Conservation (phyloP, 768 basidiomycete genomes). For the Daedaleopsis nitida region DNA sequence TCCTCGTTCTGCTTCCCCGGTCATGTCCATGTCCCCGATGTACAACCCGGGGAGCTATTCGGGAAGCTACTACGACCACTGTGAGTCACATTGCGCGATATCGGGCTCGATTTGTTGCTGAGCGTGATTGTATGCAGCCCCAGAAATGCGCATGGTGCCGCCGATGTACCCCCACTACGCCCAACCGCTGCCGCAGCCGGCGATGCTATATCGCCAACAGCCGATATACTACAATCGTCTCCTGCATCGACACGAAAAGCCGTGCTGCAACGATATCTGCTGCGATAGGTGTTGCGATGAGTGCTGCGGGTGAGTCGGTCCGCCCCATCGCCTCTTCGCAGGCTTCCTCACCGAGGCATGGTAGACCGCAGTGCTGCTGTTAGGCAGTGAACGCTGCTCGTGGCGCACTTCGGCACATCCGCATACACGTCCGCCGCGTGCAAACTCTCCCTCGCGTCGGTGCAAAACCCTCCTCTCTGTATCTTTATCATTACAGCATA, state of each 20-base stretch:
- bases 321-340: neutral
- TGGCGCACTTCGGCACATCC: neutral
- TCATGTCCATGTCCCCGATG: slow-evolving; percentile 18
- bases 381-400: neutral
- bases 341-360: neutral
- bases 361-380: slow-evolving; percentile 13
- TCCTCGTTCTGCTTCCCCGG: slow-evolving; percentile 22
- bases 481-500: slow-evolving; percentile 1
- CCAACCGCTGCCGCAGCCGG: slow-evolving; percentile 27
- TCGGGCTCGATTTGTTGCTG: neutral
- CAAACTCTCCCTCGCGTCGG: neutral
- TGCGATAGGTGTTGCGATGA: slow-evolving; percentile 24
- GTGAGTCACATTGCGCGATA: slow-evolving; percentile 16
- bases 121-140: slow-evolving; percentile 16
- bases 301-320: slow-evolving; percentile 20
- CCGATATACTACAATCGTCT: slow-evolving; percentile 18
- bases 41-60: slow-evolving; percentile 22
- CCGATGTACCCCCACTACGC: slow-evolving; percentile 24
- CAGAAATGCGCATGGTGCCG: slow-evolving; percentile 30
- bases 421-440: neutral
- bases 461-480: neutral
- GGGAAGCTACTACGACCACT: slow-evolving; percentile 25
- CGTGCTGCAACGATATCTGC: slow-evolving; percentile 22
- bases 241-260: slow-evolving; percentile 11
- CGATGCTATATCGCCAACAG: slow-evolving; percentile 28